Evolutionary conservation across 2,329 filamentous ascomycete genomes (phyloP), one percentile per base, ranked within the genome.

Genomic region (Aureobasidium uvarum): DNA sequence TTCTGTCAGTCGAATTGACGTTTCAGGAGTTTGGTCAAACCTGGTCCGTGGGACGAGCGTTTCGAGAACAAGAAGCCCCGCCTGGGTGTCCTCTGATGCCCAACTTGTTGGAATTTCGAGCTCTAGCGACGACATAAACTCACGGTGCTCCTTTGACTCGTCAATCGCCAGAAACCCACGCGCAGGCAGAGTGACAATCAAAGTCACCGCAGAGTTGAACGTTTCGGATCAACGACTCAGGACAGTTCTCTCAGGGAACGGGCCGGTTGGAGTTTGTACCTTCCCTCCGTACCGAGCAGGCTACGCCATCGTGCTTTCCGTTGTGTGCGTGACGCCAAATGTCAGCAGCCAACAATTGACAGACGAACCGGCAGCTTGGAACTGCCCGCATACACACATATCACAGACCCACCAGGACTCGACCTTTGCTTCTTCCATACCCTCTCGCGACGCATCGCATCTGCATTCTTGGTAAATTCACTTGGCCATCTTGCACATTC

Each of bases 11-110:
- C 23, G 23, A 41, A 31, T 43, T 25, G 54, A 38, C 54, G 54
- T 58, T 59, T 59, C 55, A 46, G 55, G 39, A 59, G 55, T 20
- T n/a, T 59, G 55, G 55, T 59, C 55, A 59, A 59, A 59, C 55
- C 55, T 59, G 55, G 55, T 59, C 25, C 11, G 55, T 46, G 55
- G 55, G 55, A 46, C 28, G 18, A 59, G 55, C 55, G 55, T 59
- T 59, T 59, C 54, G 54, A 33, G 55, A 36, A 59, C 55, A 46
- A 46, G 20, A 59, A 59, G 55, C 55, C 55, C 55, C 55, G 41
- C 55, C 20, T 59, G 7, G 50, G 36, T 46, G n/a, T 11, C 33
- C n/a, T 50, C 58, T 62, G 59, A 33, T 62, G 59, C 59, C 59
- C 59, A 52, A 62, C 46, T 41, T 62, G 58, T 41, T 62, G 45